Percentiles rank a stretch among this genome's conserved stretches.
These are phyloP conservation scores for Chondrostereum purpureum DNA, from an alignment of 1,284 basidiomycete genomes.

Conservation along the genomic window DNA sequence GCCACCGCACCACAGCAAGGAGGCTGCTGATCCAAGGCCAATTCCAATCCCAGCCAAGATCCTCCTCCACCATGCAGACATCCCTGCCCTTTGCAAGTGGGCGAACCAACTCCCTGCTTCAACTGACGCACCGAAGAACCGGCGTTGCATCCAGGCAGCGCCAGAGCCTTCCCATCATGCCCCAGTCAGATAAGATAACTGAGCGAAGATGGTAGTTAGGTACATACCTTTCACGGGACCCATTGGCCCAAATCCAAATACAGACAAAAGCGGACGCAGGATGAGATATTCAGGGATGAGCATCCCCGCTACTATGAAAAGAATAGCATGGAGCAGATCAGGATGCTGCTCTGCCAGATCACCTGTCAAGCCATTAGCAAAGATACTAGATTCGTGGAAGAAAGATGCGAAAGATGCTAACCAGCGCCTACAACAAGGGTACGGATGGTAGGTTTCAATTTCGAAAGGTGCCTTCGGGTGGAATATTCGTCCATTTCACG, in stretches of 20 bases:
- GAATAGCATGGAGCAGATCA: slow-evolving; percentile 12
- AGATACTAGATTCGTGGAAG: no score
- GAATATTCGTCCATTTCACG: slow-evolving; percentile 15
- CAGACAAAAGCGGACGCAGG: slow-evolving; percentile 16
- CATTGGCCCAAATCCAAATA: slow-evolving; percentile 21
- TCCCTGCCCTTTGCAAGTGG: slow-evolving; percentile 18
- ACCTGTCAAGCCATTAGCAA: no score
- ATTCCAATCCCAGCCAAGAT: background rate
- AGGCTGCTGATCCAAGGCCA: no score
- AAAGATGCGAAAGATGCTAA: no score
- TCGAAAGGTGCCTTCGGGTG: no score
- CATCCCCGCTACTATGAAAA: slow-evolving; percentile 10
- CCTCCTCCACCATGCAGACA: slow-evolving; percentile 10
- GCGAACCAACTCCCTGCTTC: slow-evolving; percentile 21
- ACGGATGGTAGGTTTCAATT: no score
- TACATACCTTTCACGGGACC: slow-evolving; percentile 22
- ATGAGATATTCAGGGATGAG: slow-evolving; percentile 19
- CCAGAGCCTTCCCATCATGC: slow-evolving; percentile 14
- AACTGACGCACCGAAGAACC: slow-evolving; percentile 19
- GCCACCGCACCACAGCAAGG: background rate
- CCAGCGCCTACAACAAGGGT: no score
- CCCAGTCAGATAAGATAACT: background rate
- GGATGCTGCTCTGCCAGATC: slow-evolving; percentile 24
- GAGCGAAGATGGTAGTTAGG: background rate
- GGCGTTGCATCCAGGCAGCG: slow-evolving; percentile 21